These are phyloP conservation scores for Entophlyctis luteolus DNA, from an alignment of 192 early-diverging fungal genomes.

Conservation along the genomic window DNA sequence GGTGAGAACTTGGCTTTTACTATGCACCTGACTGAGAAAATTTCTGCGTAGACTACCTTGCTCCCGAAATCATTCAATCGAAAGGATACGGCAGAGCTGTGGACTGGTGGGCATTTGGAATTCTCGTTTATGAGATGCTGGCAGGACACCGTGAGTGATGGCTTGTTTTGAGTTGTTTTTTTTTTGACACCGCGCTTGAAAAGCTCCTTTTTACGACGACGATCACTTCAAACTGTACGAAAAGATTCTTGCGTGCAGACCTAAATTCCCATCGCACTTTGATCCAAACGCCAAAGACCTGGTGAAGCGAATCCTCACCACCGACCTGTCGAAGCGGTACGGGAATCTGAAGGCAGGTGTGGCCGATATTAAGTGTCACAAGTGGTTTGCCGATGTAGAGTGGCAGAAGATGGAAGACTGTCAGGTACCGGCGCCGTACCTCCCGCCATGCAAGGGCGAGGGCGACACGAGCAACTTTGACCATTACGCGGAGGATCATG, in stretches of 20 bases:
- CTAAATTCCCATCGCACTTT: constrained; percentile 84
- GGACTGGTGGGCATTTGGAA: constrained; percentile 84
- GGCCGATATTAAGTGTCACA: constrained; percentile 81
- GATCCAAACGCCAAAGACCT: constrained; percentile 79
- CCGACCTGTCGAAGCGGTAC: constrained; percentile 79
- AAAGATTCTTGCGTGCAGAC: constrained; percentile 82
- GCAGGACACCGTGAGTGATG: constrained; percentile 65
- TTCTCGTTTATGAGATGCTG: constrained; percentile 67
- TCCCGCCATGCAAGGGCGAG: constrained; percentile 68
- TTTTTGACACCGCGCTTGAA: too few species aligned
- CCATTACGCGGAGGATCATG: constrained; percentile 77
- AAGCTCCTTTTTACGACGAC: constrained; percentile 88
- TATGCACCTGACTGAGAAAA: background rate
- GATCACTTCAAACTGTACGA: constrained; percentile 90
- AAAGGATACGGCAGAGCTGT: constrained; percentile 66
- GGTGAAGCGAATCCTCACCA: constrained; percentile 71
- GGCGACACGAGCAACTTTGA: constrained; percentile 92
- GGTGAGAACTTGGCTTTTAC: background rate
- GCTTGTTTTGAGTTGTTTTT: constrained; percentile 42
- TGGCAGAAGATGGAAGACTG: constrained; percentile 67
- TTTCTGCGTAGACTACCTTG: constrained; percentile 50
- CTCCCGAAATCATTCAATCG: constrained; percentile 69
- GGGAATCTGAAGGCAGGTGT: constrained; percentile 83
- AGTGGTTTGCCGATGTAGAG: constrained; percentile 85
- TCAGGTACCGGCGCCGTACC: constrained; percentile 76